Conservation (phyloP, 495 filamentous ascomycete genomes). For the Hapsidospora chrysogenum region DNA sequence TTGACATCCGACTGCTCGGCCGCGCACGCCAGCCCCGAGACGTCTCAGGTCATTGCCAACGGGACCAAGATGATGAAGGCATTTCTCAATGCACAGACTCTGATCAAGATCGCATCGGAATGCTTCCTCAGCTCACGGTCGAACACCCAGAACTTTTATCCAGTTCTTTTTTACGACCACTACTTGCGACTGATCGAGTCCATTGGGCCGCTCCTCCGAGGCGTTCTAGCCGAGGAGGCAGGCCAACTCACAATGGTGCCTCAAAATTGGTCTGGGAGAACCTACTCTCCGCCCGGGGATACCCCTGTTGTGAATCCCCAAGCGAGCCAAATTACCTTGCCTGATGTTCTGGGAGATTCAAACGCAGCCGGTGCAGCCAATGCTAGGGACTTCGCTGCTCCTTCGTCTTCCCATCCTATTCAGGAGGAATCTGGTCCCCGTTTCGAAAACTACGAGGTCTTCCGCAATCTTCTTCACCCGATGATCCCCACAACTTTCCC, state of each 20-base stretch:
- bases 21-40: conserved; percentile 11
- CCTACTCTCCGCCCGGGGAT: background rate
- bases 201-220: conserved; percentile 59
- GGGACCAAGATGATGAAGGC: conserved; percentile 66
- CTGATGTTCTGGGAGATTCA: background rate
- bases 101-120: conserved; percentile 55
- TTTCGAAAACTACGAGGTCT: conserved; percentile 62
- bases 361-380: background rate
- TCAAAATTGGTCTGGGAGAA: conserved; percentile 21
- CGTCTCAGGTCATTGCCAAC: conserved; percentile 23
- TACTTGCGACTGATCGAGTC: conserved; percentile 50
- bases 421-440: conserved; percentile 21
- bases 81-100: conserved; percentile 53
- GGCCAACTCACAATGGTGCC: conserved; percentile 33
- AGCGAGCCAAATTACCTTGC: too few species aligned
- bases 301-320: too few species aligned
- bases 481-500: conserved; percentile 53
- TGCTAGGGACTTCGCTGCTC: background rate
- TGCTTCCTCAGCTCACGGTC: conserved; percentile 49
- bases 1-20: conserved; percentile 14
- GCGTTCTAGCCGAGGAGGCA: conserved; percentile 72
- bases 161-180: conserved; percentile 66
- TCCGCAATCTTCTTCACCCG: conserved; percentile 61
- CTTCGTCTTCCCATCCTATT: conserved; percentile 6
- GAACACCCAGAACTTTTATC: conserved; percentile 33